Evolutionary conservation across 192 early-diverging fungal species (phyloP), one percentile per base, ranked within the genome.

Genomic region (Backusella sp.): DNA sequence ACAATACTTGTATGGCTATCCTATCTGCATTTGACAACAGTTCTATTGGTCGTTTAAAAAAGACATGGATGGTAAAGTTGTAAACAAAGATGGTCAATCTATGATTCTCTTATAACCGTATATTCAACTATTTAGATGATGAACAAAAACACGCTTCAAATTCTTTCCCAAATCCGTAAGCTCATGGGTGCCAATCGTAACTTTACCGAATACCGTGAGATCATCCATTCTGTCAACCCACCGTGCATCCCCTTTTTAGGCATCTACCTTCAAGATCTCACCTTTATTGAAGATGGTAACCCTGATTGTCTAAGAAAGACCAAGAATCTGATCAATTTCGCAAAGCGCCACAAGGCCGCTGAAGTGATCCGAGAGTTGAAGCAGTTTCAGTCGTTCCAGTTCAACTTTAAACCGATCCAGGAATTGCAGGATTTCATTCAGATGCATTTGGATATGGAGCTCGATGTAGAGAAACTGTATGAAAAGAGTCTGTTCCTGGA

Each of bases 331-430:
- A 96, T 98, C 84, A 98, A 98, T 84, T 97, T 97, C 85, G 88
- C 87, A 75, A 97, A 97, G 86, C 87, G 92, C 39, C 88, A 89
- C 80, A 94, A 92, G 77, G 93, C 93, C 5, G 95, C 94, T 1
- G 92, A 94, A 74, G 92, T 95, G n/a, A 92, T 98, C 80, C 90
- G 92, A 19, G 95, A 96, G 70, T 88, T 96, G 70, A 93, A 96
- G 80, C 93, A 95, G 80, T 98, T 92, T 80, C 95, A 96, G 81
- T 89, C 92, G 19, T 88, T 87, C 6, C 89, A 92, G 19, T 98
- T 96, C 77, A 85, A 87, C 72, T 79, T 96, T 32, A 90, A 83
- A 2, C 41, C 84, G 1, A 95, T 98, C 1, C 88, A 88, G 0
- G 96, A 98, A 85, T 85, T 97, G 32, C 94, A 96, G 79, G 80